A percentile compares a stretch with the other conserved stretches of the same genome.
These are phyloP conservation scores for Scedosporium boydii DNA, from an alignment of 2,329 filamentous ascomycete genomes.

Conservation along the genomic window DNA sequence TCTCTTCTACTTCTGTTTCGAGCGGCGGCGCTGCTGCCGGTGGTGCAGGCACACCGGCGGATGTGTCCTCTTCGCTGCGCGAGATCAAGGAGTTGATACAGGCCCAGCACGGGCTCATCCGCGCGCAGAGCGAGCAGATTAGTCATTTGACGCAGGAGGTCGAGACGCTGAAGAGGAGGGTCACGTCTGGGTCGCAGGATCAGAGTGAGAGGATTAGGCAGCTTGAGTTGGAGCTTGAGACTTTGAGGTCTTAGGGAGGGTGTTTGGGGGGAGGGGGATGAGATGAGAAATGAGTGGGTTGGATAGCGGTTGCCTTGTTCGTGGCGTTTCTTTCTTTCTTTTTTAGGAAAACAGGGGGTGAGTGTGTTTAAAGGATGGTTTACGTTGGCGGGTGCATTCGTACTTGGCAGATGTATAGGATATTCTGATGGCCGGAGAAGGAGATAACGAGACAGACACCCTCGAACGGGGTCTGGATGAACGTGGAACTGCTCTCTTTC, in stretches of 20 bases:
- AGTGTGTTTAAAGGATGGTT: too few relatives aligned
- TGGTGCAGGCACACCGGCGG: constrained; percentile 8
- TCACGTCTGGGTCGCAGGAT: constrained; percentile 48
- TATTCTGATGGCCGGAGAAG: too few relatives aligned
- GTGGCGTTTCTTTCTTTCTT: not conserved
- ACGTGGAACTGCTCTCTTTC: not conserved
- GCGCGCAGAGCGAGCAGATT: constrained; percentile 68
- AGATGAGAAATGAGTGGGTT: not conserved
- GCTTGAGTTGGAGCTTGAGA: constrained; percentile 58
- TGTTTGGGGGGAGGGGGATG: not conserved
- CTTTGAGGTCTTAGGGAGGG: constrained; percentile 46
- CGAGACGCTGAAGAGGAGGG: constrained; percentile 69
- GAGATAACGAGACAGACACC: too few relatives aligned
- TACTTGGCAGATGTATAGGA: too few relatives aligned
- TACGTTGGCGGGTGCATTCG: too few relatives aligned
- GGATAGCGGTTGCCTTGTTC: not conserved
- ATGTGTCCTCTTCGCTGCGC: constrained; percentile 55
- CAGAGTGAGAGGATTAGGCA: constrained; percentile 60
- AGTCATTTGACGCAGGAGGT: constrained; percentile 61
- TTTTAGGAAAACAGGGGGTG: not conserved
- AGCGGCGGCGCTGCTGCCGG: constrained; percentile 16
- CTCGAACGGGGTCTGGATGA: too few relatives aligned
- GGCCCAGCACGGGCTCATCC: constrained; percentile 68
- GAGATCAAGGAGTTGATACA: constrained; percentile 73
- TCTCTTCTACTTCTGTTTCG: constrained; percentile 16